Percentiles rank a stretch among this genome's conserved stretches.
Conservation (phyloP, 2,329 filamentous ascomycete species). For the Pseudocercospora fijiensis region DNA sequence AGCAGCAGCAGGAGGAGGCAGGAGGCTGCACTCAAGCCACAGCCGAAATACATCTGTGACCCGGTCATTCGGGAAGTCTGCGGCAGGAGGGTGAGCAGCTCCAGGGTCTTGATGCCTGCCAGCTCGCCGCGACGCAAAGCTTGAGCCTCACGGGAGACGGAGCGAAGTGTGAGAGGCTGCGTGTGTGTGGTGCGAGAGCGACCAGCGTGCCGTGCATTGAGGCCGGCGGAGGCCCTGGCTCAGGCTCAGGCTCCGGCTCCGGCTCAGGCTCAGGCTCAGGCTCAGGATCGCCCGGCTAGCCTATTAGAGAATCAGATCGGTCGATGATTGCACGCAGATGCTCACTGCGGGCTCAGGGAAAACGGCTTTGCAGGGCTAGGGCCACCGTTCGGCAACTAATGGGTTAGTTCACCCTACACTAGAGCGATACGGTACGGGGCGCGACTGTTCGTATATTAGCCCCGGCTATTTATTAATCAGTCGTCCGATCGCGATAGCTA, state of each 20-base stretch:
- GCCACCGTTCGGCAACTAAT: no score
- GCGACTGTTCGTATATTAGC: no score
- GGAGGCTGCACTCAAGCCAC: conserved; percentile 16
- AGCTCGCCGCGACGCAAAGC: conserved; percentile 1
- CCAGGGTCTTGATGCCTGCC: conserved; percentile 2
- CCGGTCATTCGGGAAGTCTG: conserved; percentile 14
- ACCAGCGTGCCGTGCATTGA: conserved; percentile 5
- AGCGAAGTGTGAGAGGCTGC: not conserved
- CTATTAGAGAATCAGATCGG: not conserved
- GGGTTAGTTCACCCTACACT: no score
- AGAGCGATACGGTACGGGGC: no score
- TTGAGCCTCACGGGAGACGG: conserved; percentile 4
- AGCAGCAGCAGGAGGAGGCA: no score
- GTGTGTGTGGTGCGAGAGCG: not conserved
- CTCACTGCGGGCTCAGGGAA: not conserved
- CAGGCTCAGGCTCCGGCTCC: not conserved
- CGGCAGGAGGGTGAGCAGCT: conserved; percentile 3
- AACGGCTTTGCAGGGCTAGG: not conserved
- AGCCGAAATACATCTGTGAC: conserved; percentile 14
- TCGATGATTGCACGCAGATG: not conserved
- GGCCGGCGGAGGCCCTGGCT: not conserved
- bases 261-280: not conserved
- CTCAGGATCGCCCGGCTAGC: not conserved
- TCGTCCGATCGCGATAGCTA: no score
- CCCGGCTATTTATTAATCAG: no score